Base-by-base conservation (phyloP, 2,329 filamentous ascomycete genomes). In the Phaeoacremonium minimum region DNA sequence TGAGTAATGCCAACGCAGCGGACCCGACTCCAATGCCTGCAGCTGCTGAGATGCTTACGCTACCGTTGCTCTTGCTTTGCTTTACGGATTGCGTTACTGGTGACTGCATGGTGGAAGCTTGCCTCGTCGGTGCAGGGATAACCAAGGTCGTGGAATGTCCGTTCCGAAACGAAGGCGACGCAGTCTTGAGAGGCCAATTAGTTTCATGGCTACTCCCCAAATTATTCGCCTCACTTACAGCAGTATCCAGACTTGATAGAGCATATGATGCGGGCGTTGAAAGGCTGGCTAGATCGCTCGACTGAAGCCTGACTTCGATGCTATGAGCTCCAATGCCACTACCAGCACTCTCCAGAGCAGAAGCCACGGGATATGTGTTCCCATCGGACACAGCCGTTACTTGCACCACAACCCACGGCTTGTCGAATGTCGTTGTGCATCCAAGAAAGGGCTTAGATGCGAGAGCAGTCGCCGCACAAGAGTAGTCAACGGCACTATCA, bases 11-110 rank as follows among this genome's bases (percentile, higher is more conserved):
- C 9, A 29, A 44, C 4, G 45, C 42, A 7, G 37, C 51, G 6
- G 46, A 45, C n/a, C 51, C 52, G 20, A 53, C 36, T 9, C 40
- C 50, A 33, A 53, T 54, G 15, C 51, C 52, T 17, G 52, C 42
- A 19, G 44, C 46, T 16, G 48, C 39, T 5, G 40, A 36, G 29
- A 46, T 47, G 43, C 44, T 42, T 18, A 55, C 28, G 19, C 43
- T 26, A 26, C 22, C 22, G n/a, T n/a, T 26, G 9, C 9, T 9
- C 22, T 9, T 26, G 22, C n/a, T n/a, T n/a, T n/a, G n/a, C n/a
- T n/a, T n/a, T n/a, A n/a, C n/a, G n/a, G n/a, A n/a, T n/a, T n/a
- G n/a, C n/a, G n/a, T n/a, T n/a, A n/a, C n/a, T n/a, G n/a, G n/a
- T n/a, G n/a, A n/a, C n/a, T n/a, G n/a, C n/a, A n/a, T n/a, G n/a